phyloP scores from a whole-genome alignment of 2,329 filamentous ascomycete genomes.

The Verruconis gallopava region DNA sequence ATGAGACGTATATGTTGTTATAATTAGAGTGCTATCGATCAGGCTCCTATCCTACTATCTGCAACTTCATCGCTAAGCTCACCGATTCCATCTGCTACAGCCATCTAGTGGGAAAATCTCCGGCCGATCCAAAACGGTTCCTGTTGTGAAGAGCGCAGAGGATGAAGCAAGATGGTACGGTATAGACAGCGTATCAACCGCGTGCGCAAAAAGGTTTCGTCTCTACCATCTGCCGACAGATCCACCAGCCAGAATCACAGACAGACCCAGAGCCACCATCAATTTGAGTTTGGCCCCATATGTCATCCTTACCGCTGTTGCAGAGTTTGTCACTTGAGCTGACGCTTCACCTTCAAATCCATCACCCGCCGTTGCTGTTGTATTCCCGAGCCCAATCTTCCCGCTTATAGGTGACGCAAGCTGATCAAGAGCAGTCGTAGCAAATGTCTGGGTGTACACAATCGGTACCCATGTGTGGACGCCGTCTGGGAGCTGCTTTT shows the following conservation, averaged over 20 bases:
- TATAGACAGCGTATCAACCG: too few species aligned
- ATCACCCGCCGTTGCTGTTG: conserved; percentile 18
- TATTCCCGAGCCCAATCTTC: conserved; percentile 23
- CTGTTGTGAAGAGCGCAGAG: too few species aligned
- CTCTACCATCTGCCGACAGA: too few species aligned
- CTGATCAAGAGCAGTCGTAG: conserved; percentile 12
- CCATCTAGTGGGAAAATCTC: neutral
- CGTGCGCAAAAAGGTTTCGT: too few species aligned
- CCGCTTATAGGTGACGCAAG: conserved; percentile 19
- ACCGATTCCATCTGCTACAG: too few species aligned
- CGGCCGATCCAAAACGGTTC: too few species aligned
- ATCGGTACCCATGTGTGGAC: conserved; percentile 21
- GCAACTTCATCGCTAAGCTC: too few species aligned
- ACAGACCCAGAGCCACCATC: neutral
- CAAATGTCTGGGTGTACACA: conserved; percentile 19
- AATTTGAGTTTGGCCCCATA: too few species aligned
- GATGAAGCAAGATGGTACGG: too few species aligned
- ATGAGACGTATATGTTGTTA: neutral
- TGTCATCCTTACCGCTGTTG: neutral
- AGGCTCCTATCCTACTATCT: too few species aligned
- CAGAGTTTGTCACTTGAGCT: neutral
- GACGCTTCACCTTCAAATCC: neutral
- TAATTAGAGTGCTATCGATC: too few species aligned
- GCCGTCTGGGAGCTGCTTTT: conserved; percentile 17
- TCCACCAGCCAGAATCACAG: neutral